A percentile compares a stretch with the other conserved stretches of the same genome.
These are phyloP conservation scores for Inga leiocalycina DNA, from an alignment of 306 rosid species.

Conservation along the genomic window DNA sequence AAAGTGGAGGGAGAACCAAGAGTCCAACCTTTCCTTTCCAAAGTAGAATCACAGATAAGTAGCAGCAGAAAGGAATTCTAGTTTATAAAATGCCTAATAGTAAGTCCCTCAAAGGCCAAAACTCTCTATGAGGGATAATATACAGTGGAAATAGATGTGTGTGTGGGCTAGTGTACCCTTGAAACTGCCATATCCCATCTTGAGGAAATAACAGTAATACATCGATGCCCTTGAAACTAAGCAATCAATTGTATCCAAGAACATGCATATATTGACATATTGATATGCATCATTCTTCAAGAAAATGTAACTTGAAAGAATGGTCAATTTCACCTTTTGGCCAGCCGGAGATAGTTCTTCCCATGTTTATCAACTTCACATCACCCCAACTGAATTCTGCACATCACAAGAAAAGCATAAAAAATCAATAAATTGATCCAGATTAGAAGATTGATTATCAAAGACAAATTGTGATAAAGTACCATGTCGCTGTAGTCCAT, in stretches of 20 bases:
- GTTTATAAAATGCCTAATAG: background rate
- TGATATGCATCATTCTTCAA: background rate
- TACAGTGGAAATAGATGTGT: background rate
- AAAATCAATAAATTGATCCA: background rate
- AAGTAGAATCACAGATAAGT: background rate
- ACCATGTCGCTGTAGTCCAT: background rate
- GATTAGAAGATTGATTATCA: background rate
- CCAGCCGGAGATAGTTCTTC: constrained; percentile 91
- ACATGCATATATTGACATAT: background rate
- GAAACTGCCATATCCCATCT: constrained; percentile 3
- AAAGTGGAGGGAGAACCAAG: background rate
- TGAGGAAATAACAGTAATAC: background rate
- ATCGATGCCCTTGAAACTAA: constrained; percentile 1
- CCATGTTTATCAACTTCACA: constrained; percentile 91
- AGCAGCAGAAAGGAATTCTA: background rate
- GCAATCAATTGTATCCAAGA: background rate
- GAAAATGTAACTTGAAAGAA: constrained; percentile 17
- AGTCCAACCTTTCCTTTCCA: background rate
- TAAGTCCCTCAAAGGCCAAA: background rate
- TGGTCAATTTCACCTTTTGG: constrained; percentile 70
- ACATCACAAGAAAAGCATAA: constrained; percentile 34
- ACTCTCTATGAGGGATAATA: background rate
- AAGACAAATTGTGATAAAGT: background rate
- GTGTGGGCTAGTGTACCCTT: too few relatives aligned
- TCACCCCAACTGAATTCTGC: constrained; percentile 94